Conservation (phyloP, 2,329 filamentous ascomycete genomes). For the Colletotrichum truncatum region DNA sequence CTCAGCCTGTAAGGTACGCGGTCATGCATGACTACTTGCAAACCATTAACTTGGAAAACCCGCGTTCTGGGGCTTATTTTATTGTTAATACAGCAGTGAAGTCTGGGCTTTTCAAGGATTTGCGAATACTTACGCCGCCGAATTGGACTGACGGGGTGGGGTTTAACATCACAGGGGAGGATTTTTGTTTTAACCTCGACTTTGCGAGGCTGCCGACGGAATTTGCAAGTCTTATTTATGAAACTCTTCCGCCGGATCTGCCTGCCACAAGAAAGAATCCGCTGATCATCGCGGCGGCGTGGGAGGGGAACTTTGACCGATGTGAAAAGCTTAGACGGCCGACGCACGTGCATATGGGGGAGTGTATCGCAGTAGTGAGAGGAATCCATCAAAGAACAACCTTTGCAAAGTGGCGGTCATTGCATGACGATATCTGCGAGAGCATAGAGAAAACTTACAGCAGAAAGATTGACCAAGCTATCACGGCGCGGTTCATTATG, state of each 20-base stretch:
- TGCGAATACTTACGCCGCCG: too few relatives aligned
- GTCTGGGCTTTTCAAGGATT: too few relatives aligned
- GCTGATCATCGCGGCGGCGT: not conserved
- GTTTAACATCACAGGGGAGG: too few relatives aligned
- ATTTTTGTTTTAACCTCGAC: not conserved
- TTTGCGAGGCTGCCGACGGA: not conserved
- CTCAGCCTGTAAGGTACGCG: too few relatives aligned
- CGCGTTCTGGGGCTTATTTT: too few relatives aligned
- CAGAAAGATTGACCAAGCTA: too few relatives aligned
- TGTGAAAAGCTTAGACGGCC: not conserved
- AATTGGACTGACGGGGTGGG: not conserved
- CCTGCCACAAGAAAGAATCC: not conserved
- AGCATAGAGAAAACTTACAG: too few relatives aligned
- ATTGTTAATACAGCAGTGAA: too few relatives aligned
- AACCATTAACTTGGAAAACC: too few relatives aligned
- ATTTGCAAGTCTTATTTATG: not conserved
- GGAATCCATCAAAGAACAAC: not conserved
- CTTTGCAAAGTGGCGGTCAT: not conserved
- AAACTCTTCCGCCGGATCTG: not conserved
- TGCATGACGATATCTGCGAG: too few relatives aligned
- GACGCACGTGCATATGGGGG: not conserved
- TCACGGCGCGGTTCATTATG: constrained; percentile 42
- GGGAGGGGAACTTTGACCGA: not conserved
- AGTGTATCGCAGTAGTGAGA: not conserved
- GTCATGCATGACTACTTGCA: too few relatives aligned